Conservation (phyloP, 202 grass and related monocot genomes). For the Schoenoplectus triqueter region DNA sequence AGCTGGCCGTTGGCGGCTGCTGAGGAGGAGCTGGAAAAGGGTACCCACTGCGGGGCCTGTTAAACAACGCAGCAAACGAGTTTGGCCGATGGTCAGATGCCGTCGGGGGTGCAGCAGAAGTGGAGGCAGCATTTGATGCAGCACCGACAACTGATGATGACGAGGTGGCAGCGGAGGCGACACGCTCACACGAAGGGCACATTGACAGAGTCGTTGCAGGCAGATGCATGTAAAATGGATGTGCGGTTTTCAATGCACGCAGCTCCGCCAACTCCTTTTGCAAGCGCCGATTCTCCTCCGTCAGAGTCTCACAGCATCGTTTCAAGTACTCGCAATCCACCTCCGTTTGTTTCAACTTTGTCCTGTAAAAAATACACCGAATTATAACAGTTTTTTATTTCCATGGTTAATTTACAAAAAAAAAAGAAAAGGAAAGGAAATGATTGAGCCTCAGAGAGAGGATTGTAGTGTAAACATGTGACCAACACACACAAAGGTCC, state of each 20-base stretch:
- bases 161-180: constrained; percentile 48
- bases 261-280: constrained; percentile 96
- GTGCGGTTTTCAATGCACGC: constrained; percentile 73
- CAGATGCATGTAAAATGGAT: constrained; percentile 85
- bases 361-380: constrained; percentile 51
- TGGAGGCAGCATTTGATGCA: background rate
- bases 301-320: constrained; percentile 97
- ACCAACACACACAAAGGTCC: constrained; percentile 24
- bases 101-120: background rate
- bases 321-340: constrained; percentile 99
- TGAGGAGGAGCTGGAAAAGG: constrained; percentile 29
- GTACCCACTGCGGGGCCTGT: constrained; percentile 43
- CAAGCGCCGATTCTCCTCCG: constrained; percentile 96
- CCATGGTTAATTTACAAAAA: background rate
- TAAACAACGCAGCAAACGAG: constrained; percentile 90
- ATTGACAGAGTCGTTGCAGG: constrained; percentile 95
- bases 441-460: background rate
- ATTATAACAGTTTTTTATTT: background rate
- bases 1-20: constrained; percentile 49
- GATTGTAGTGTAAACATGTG: background rate
- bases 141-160: constrained; percentile 6
- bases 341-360: constrained; percentile 99
- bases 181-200: constrained; percentile 89
- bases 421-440: background rate
- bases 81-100: constrained; percentile 50